A percentile compares a stretch with the other conserved stretches of the same genome.
Conservation (phyloP, 2,329 filamentous ascomycete species). For the Neofusicoccum cordaticola region DNA sequence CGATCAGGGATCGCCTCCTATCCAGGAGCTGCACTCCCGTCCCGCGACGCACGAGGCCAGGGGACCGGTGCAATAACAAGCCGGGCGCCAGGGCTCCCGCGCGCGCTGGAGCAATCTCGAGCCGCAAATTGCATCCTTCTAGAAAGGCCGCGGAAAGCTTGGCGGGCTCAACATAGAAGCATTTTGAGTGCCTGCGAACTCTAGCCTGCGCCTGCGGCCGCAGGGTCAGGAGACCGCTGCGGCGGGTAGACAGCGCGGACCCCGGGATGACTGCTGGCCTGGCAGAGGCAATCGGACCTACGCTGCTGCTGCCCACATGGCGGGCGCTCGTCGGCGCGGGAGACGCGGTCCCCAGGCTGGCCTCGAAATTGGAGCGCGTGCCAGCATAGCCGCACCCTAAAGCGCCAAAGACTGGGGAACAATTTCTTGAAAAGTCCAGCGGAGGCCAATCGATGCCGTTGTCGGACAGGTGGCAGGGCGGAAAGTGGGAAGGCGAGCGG, state of each 20-base stretch:
- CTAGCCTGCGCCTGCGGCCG: neutral
- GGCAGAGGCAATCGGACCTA: neutral
- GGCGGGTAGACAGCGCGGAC: neutral
- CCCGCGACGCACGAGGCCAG: neutral
- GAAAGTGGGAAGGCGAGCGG: neutral
- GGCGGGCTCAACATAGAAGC: neutral
- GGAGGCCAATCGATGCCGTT: neutral
- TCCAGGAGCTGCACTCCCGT: neutral
- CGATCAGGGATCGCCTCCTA: neutral
- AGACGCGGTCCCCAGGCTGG: neutral
- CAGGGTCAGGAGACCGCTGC: neutral
- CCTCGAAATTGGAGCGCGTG: neutral
- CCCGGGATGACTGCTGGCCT: neutral
- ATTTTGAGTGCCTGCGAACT: neutral
- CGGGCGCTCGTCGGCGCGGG: neutral
- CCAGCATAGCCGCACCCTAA: neutral
- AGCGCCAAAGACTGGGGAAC: slow-evolving; percentile 10
- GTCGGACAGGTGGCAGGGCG: neutral
- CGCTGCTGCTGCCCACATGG: neutral
- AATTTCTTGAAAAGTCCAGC: neutral
- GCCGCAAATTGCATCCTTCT: slow-evolving; percentile 1
- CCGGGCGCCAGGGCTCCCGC: too few species aligned
- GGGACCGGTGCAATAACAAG: neutral
- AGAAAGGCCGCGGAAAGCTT: neutral
- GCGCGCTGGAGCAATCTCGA: neutral